Conservation (phyloP, 179 eudicot species). For the Gypsophila paniculata region DNA sequence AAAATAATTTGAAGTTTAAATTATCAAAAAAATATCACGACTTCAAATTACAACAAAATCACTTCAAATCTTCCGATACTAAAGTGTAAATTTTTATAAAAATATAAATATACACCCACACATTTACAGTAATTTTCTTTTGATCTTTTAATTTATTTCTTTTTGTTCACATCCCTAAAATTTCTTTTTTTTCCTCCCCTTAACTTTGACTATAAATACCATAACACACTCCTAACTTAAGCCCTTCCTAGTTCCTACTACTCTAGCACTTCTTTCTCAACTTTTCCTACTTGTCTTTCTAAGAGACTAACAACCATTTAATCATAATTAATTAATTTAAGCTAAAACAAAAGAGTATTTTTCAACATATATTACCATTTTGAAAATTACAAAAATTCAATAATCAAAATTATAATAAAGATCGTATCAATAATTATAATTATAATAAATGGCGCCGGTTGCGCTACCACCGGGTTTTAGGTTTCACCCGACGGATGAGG, state of each 20-base stretch:
- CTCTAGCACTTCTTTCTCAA: slow-evolving; percentile 4
- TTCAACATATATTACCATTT: neutral
- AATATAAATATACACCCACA: neutral
- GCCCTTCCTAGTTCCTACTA: slow-evolving; percentile 19
- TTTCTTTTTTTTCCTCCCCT: neutral
- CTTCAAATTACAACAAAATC: no score
- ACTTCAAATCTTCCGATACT: no score
- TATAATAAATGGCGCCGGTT: slow-evolving; percentile 66
- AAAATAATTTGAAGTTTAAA: no score
- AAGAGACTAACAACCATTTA: neutral
- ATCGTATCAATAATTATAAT: no score
- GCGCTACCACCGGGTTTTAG: slow-evolving; percentile 85
- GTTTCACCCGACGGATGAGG: slow-evolving; percentile 80
- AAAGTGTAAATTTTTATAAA: neutral
- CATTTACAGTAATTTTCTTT: neutral
- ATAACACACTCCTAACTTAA: neutral
- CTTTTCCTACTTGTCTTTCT: slow-evolving; percentile 1
- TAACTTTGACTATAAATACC: slow-evolving; percentile 10
- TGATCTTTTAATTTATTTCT: slow-evolving; percentile 22
- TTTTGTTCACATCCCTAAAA: neutral
- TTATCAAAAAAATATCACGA: no score
- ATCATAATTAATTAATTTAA: no score
- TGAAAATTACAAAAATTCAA: no score
- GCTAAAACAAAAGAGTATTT: no score
- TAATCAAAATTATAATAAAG: no score